A percentile compares a stretch with the other conserved stretches of the same genome.
Conservation (phyloP, 257 asterid genomes). For the Solanum neorickii region DNA sequence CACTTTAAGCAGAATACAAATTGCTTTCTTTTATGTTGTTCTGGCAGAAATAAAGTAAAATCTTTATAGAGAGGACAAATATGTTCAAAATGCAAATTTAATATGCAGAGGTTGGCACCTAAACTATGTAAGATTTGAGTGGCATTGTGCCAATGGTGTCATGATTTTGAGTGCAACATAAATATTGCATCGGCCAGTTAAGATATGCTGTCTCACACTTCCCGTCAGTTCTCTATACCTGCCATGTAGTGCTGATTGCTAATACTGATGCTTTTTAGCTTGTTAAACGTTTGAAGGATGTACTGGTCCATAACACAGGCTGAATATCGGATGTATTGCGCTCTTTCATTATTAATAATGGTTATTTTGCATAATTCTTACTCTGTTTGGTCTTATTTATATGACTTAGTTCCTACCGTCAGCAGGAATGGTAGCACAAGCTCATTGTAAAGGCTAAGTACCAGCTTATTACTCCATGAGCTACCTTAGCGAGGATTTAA, state of each 20-base stretch:
- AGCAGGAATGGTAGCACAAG: conserved; percentile 85
- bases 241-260: background rate
- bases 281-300: background rate
- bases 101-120: background rate
- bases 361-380: background rate
- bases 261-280: background rate
- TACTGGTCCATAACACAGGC: background rate
- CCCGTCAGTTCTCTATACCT: background rate
- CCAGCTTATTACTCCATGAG: conserved; percentile 72
- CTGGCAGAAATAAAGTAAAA: background rate
- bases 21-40: background rate
- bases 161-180: background rate
- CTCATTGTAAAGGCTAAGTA: conserved; percentile 59
- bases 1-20: background rate
- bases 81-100: background rate
- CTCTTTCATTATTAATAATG: background rate
- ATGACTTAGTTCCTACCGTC: background rate
- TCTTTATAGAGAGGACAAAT: background rate
- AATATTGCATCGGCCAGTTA: background rate
- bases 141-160: background rate
- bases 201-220: background rate
- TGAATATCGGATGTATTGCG: background rate
- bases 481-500: conserved; percentile 83
- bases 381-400: background rate
- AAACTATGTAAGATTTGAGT: background rate